These are phyloP conservation scores for Chaetomium sp. DNA, from an alignment of 2,329 filamentous ascomycete species.

Conservation along the genomic window DNA sequence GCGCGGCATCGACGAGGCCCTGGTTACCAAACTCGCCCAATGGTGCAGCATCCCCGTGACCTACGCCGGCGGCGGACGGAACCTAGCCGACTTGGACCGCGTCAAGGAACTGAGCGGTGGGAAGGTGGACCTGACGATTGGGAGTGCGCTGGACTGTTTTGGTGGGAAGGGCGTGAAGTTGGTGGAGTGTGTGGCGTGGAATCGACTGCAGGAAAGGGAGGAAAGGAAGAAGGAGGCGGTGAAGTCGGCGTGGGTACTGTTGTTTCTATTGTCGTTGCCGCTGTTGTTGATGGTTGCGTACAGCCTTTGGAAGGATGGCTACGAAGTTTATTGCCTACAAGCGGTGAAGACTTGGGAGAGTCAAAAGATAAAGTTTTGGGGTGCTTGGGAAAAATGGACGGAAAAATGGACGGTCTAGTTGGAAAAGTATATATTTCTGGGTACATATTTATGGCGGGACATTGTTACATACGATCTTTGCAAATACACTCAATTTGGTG, in stretches of 20 bases:
- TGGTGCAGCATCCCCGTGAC: constrained; percentile 94
- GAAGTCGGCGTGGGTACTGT: background rate
- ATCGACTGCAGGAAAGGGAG: constrained; percentile 41
- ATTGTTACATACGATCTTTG: too few relatives aligned
- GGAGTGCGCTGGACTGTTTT: constrained; percentile 93
- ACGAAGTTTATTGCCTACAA: too few relatives aligned
- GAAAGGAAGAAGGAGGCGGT: too few relatives aligned
- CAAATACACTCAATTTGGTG: too few relatives aligned
- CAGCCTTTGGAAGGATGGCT: too few relatives aligned
- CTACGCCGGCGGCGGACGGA: constrained; percentile 89
- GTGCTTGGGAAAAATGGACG: too few relatives aligned
- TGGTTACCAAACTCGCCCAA: constrained; percentile 67
- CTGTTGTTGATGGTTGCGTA: background rate
- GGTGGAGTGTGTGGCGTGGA: constrained; percentile 87
- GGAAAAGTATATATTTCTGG: too few relatives aligned
- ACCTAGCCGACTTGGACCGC: constrained; percentile 71
- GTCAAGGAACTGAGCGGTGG: constrained; percentile 74
- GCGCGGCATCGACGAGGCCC: constrained; percentile 77
- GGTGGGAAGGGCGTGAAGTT: constrained; percentile 82
- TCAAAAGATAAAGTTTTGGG: too few relatives aligned
- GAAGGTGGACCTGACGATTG: constrained; percentile 88
- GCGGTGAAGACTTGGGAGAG: too few relatives aligned
- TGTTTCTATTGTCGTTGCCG: background rate
- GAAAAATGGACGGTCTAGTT: too few relatives aligned
- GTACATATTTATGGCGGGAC: too few relatives aligned